These are phyloP conservation scores for Phytophthora sansomeana DNA, from an alignment of 352 stramenopile species.

Conservation along the genomic window DNA sequence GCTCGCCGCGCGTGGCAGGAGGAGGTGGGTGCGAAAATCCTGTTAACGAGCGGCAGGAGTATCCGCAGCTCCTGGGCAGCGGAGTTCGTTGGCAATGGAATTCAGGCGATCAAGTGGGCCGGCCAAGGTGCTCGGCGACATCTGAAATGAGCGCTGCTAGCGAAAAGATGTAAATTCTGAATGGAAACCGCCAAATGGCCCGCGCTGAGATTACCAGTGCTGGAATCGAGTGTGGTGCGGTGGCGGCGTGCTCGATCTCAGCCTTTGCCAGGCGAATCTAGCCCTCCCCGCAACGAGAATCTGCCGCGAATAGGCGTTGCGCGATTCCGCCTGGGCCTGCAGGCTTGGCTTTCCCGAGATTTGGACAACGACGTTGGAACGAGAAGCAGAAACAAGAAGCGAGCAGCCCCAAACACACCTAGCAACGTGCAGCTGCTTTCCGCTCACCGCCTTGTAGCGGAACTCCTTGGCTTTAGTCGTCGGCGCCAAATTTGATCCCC, in stretches of 20 bases:
- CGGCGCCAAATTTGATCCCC: constrained; percentile 12
- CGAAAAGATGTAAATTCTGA: constrained; percentile 1
- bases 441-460: too few species aligned
- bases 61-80: neutral
- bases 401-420: constrained; percentile 26
- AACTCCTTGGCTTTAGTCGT: too few species aligned
- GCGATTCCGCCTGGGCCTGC: constrained; percentile 14
- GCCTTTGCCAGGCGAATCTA: constrained; percentile 10
- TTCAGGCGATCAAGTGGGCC: too few species aligned
- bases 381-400: constrained; percentile 36
- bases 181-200: constrained; percentile 9
- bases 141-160: neutral
- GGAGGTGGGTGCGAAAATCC: constrained; percentile 23
- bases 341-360: constrained; percentile 4
- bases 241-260: neutral
- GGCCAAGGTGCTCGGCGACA: neutral
- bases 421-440: constrained; percentile 40
- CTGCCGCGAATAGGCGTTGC: constrained; percentile 11
- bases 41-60: constrained; percentile 9
- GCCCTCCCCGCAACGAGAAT: neutral
- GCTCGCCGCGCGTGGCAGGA: neutral
- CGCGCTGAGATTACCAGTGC: neutral
- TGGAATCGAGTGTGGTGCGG: neutral
- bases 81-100: neutral
- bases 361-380: constrained; percentile 20